Conservation (phyloP, 331 rosid species). For the Telfairia occidentalis region DNA sequence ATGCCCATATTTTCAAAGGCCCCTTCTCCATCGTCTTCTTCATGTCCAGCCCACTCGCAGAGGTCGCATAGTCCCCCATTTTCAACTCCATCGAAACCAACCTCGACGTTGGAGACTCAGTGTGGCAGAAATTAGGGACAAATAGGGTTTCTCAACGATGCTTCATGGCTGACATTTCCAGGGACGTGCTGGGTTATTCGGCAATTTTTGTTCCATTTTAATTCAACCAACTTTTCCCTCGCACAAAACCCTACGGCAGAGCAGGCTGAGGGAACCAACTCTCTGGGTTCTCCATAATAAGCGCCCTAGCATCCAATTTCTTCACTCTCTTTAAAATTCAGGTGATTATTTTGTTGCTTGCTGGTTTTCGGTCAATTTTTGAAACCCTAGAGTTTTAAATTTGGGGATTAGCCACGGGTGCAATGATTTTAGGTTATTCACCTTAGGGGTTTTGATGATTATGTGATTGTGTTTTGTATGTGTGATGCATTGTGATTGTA, state of each 20-base stretch:
- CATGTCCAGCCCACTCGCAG: conserved; percentile 91
- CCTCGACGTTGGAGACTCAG: conserved; percentile 22
- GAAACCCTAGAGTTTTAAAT: conserved; percentile 81
- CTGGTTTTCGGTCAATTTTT: conserved; percentile 20
- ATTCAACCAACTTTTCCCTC: conserved; percentile 21
- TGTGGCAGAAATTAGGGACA: conserved; percentile 19
- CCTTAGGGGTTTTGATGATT: conserved; percentile 18
- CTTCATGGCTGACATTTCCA: conserved; percentile 59
- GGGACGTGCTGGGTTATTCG: conserved; percentile 31
- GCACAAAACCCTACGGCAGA: conserved; percentile 86
- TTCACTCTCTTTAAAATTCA: conserved; percentile 25
- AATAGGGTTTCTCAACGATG: conserved; percentile 20
- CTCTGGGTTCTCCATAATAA: conserved; percentile 8
- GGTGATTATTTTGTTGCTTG: conserved; percentile 40
- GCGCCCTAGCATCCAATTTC: conserved; percentile 52
- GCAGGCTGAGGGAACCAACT: conserved; percentile 22
- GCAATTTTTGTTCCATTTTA: conserved; percentile 28
- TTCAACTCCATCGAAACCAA: conserved; percentile 27
- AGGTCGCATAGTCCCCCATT: conserved; percentile 63
- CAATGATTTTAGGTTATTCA: conserved; percentile 43
- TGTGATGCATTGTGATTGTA: conserved; percentile 55
- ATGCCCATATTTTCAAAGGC: conserved; percentile 48
- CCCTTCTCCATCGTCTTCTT: conserved; percentile 61
- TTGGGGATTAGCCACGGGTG: conserved; percentile 18
- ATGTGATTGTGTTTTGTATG: conserved; percentile 12